Percentiles rank a stretch among this genome's conserved stretches.
phyloP scores from a whole-genome alignment of 768 basidiomycete species.

The Pluteus cervinus region DNA sequence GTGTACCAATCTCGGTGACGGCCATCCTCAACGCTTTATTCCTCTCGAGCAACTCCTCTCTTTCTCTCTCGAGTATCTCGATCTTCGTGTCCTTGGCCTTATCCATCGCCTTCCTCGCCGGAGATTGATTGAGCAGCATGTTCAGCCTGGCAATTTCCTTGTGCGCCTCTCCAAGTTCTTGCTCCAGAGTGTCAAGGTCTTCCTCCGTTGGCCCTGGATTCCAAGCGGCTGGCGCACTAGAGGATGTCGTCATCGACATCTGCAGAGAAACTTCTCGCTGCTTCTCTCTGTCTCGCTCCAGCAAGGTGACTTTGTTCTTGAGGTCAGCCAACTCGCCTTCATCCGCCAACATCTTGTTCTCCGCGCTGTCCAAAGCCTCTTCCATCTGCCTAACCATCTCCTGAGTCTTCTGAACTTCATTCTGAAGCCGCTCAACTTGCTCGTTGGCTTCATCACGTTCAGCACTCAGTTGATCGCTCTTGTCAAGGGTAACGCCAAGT shows the following conservation, averaged over 20 bases:
- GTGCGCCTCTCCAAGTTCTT: constrained; percentile 72
- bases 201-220: constrained; percentile 35
- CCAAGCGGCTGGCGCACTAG: constrained; percentile 17
- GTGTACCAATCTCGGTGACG: constrained; percentile 48
- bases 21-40: constrained; percentile 53
- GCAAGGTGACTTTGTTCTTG: constrained; percentile 39
- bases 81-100: constrained; percentile 72
- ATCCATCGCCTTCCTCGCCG: constrained; percentile 71
- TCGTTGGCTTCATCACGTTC: constrained; percentile 44
- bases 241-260: constrained; percentile 17
- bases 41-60: constrained; percentile 68
- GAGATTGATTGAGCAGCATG: constrained; percentile 64
- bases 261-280: constrained; percentile 24
- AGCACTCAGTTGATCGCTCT: constrained; percentile 36
- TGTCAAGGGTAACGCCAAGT: constrained; percentile 39
- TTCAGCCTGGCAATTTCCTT: constrained; percentile 68
- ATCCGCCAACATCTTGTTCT: constrained; percentile 63
- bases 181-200: constrained; percentile 64
- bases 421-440: constrained; percentile 45
- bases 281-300: constrained; percentile 56
- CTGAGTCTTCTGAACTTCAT: constrained; percentile 43
- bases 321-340: constrained; percentile 47
- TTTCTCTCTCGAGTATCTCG: constrained; percentile 70
- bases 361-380: constrained; percentile 68
- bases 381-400: constrained; percentile 66